Evolutionary conservation across 2,329 filamentous ascomycete genomes (phyloP).

Genomic region (Curvularia lunata): DNA sequence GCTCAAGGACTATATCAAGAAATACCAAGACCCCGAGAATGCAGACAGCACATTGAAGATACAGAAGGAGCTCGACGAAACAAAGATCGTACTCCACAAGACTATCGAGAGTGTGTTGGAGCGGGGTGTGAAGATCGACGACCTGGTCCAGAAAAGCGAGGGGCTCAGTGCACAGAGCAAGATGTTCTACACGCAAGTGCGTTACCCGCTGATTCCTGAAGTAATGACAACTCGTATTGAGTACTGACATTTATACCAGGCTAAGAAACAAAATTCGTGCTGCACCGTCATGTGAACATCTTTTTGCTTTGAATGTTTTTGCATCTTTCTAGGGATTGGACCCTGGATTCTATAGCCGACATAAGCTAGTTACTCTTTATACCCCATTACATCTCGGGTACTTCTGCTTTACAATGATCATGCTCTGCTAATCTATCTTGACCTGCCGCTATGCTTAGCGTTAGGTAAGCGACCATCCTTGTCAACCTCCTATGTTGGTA

Average conservation of each 20-base stretch:
- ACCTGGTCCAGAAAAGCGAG: constrained; percentile 90
- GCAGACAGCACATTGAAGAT: constrained; percentile 95
- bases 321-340: constrained; percentile 5
- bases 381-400: background rate
- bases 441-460: too few species aligned
- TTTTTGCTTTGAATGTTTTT: constrained; percentile 3
- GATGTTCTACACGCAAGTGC: constrained; percentile 88
- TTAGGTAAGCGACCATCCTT: too few species aligned
- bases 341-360: constrained; percentile 10
- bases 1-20: constrained; percentile 77
- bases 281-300: constrained; percentile 60
- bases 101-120: constrained; percentile 89
- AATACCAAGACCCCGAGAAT: constrained; percentile 86
- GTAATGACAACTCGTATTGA: background rate
- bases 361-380: constrained; percentile 7
- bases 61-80: constrained; percentile 95
- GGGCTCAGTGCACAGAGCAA: constrained; percentile 90
- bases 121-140: constrained; percentile 95
- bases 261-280: constrained; percentile 68
- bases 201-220: constrained; percentile 31
- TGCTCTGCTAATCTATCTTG: background rate
- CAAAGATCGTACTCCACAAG: constrained; percentile 96
- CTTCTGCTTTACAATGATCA: background rate
- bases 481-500: too few species aligned
- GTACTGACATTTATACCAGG: constrained; percentile 39